A percentile compares a stretch with the other conserved stretches of the same genome.
These are phyloP conservation scores for Jamesozyma piceae DNA, from an alignment of 805 yeast species.

Conservation along the genomic window DNA sequence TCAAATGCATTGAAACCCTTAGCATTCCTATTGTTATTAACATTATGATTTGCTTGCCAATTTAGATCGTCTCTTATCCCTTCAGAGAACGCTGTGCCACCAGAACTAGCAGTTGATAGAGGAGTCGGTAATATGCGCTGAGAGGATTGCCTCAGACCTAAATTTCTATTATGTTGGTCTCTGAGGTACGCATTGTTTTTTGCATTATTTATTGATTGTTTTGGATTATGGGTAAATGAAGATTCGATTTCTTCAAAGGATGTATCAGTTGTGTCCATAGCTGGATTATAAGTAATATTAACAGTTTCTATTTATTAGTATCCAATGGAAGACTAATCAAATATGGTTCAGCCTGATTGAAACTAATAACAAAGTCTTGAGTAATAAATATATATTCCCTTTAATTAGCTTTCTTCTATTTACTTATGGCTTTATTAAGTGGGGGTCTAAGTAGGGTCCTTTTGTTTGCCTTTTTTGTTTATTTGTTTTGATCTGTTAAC, in stretches of 20 bases:
- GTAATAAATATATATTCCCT: too few relatives aligned
- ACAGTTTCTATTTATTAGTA: too few relatives aligned
- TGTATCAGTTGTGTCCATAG: slow-evolving; percentile 20
- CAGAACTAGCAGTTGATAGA: slow-evolving; percentile 24
- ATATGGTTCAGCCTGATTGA: too few relatives aligned
- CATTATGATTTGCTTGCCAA: background rate
- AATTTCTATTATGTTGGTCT: background rate
- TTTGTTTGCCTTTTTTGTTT: too few relatives aligned
- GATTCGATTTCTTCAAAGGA: slow-evolving; percentile 29
- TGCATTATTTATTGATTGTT: background rate
- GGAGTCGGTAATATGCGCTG: slow-evolving; percentile 13
- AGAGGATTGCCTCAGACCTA: background rate
- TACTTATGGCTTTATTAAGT: too few relatives aligned
- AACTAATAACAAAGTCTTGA: too few relatives aligned
- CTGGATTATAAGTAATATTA: too few relatives aligned
- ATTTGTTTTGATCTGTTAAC: too few relatives aligned
- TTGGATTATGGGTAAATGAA: slow-evolving; percentile 14
- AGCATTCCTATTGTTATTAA: background rate
- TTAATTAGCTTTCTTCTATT: too few relatives aligned
- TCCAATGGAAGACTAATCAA: too few relatives aligned
- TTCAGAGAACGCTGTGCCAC: slow-evolving; percentile 24
- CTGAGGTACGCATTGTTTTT: background rate
- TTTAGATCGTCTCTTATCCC: slow-evolving; percentile 2
- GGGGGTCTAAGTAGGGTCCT: too few relatives aligned
- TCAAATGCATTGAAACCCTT: background rate